A percentile compares a stretch with the other conserved stretches of the same genome.
phyloP scores from a whole-genome alignment of 345 rosid genomes.

The Euphorbia tirucalli region DNA sequence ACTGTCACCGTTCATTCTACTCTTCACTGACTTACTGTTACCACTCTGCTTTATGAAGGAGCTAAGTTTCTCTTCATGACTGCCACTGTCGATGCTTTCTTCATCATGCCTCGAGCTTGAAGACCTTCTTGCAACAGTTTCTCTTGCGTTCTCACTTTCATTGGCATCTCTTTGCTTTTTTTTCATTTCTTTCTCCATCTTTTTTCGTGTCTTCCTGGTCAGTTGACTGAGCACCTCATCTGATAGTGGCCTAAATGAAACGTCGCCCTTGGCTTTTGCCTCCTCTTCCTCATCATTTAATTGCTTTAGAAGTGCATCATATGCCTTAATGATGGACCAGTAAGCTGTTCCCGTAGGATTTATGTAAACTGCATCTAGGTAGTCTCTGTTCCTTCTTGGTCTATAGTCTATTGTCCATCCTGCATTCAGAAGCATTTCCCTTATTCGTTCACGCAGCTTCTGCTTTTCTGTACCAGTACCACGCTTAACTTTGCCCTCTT shows the following conservation, averaged over 20 bases:
- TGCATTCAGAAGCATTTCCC: constrained; percentile 52
- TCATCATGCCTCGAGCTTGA: constrained; percentile 22
- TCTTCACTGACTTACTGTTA: constrained; percentile 48
- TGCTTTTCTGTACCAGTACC: constrained; percentile 94
- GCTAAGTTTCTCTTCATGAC: constrained; percentile 67
- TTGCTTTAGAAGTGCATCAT: constrained; percentile 36
- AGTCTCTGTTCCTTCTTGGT: constrained; percentile 38
- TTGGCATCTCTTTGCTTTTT: constrained; percentile 24
- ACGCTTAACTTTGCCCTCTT: constrained; percentile 64
- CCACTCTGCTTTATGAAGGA: constrained; percentile 56
- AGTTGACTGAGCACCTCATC: constrained; percentile 34
- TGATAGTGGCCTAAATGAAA: constrained; percentile 25
- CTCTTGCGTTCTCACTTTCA: constrained; percentile 20
- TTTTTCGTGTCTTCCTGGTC: constrained; percentile 33
- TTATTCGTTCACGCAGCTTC: constrained; percentile 76
- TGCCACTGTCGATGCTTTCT: constrained; percentile 38
- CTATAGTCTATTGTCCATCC: constrained; percentile 39
- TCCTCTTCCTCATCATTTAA: constrained; percentile 27
- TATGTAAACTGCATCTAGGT: constrained; percentile 34
- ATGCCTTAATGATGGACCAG: constrained; percentile 39
- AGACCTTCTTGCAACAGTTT: constrained; percentile 14
- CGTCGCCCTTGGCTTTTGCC: constrained; percentile 17
- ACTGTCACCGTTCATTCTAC: constrained; percentile 35
- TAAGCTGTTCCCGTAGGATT: constrained; percentile 35
- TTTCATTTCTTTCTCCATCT: constrained; percentile 39